Evolutionary conservation across 106 monocot genomes (phyloP).

Genomic region (Platanthera zijinensis): DNA sequence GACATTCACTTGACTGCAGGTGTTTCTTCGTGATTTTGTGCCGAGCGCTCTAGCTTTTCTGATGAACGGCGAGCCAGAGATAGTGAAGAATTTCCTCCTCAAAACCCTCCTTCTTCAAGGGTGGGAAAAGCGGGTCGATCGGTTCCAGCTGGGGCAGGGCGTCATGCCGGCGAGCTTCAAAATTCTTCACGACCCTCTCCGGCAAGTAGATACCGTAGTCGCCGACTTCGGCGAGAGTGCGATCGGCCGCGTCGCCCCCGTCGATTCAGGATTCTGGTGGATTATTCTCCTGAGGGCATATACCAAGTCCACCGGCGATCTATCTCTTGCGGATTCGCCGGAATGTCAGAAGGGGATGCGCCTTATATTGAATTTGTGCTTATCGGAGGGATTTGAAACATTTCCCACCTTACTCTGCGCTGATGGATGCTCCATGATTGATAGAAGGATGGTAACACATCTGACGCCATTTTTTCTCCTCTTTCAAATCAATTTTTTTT

Average conservation of each 20-base stretch:
- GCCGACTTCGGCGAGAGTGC: slow-evolving; percentile 59
- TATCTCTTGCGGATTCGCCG: slow-evolving; percentile 38
- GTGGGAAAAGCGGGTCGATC: slow-evolving; percentile 47
- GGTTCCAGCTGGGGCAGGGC: slow-evolving; percentile 46
- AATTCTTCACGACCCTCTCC: slow-evolving; percentile 35
- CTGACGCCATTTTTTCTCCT: neutral
- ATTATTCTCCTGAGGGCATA: slow-evolving; percentile 46
- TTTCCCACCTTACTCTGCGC: slow-evolving; percentile 48
- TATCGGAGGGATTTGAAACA: slow-evolving; percentile 48
- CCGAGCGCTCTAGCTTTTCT: slow-evolving; percentile 50
- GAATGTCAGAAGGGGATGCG: slow-evolving; percentile 47
- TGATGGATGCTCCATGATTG: slow-evolving; percentile 57
- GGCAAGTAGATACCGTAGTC: slow-evolving; percentile 30
- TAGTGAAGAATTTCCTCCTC: slow-evolving; percentile 48
- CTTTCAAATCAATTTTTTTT: neutral
- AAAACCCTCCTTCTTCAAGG: slow-evolving; percentile 45
- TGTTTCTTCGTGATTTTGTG: slow-evolving; percentile 55
- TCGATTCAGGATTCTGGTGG: slow-evolving; percentile 59
- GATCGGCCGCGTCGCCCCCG: slow-evolving; percentile 51
- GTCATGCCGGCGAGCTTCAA: slow-evolving; percentile 53
- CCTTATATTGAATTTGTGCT: slow-evolving; percentile 41
- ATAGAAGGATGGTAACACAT: slow-evolving; percentile 44
- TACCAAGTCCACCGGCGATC: slow-evolving; percentile 46
- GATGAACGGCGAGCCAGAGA: slow-evolving; percentile 48
- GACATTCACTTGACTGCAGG: slow-evolving; percentile 11